Percentiles rank a stretch among this genome's conserved stretches.
phyloP scores from a whole-genome alignment of 163 green algal genomes.

The Scenedesmus sp. region DNA sequence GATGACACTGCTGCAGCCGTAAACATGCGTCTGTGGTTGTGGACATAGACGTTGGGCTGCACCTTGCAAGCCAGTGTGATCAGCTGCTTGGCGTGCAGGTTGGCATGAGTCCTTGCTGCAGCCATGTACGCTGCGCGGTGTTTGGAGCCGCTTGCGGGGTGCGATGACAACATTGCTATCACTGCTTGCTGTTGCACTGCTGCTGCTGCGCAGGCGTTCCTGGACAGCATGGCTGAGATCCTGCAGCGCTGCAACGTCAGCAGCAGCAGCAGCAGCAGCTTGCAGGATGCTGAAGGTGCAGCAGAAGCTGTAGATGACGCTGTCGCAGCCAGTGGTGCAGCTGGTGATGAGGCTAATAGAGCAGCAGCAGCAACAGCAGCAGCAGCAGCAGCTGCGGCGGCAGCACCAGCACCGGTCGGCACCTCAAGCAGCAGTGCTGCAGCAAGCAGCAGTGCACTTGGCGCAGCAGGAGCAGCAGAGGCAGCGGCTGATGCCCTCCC shows the following conservation, averaged over 20 bases:
- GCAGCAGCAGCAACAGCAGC: constrained; percentile 1
- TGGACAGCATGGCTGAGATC: constrained; percentile 44
- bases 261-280: background rate
- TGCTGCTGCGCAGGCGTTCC: constrained; percentile 10
- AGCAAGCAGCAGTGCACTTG: background rate
- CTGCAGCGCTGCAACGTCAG: constrained; percentile 15
- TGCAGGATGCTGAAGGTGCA: background rate
- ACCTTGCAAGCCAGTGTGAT: background rate
- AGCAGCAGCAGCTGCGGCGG: background rate
- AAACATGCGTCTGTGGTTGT: background rate
- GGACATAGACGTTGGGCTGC: background rate
- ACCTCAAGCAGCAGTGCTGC: background rate
- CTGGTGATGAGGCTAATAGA: background rate
- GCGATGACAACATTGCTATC: background rate
- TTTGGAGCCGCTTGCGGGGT: background rate
- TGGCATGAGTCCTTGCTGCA: background rate
- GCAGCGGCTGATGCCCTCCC: background rate
- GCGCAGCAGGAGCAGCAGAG: background rate
- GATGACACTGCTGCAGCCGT: background rate
- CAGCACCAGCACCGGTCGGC: background rate
- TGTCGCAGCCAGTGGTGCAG: background rate
- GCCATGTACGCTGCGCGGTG: background rate
- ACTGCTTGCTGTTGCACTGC: background rate
- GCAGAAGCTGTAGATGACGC: constrained; percentile 1
- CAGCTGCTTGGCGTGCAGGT: background rate